phyloP scores from a whole-genome alignment of 129 eudicot species.

The Logfia minima region DNA sequence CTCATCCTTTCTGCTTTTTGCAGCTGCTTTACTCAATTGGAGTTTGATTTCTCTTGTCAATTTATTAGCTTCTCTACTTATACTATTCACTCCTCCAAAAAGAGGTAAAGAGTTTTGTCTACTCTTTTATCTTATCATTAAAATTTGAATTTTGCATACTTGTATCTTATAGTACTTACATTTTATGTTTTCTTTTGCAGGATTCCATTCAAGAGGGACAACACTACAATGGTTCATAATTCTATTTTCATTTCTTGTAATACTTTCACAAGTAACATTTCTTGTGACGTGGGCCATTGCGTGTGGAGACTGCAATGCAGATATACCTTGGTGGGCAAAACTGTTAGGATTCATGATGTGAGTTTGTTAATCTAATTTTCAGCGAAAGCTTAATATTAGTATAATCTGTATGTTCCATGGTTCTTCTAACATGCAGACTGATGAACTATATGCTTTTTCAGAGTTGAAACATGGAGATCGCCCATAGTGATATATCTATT shows the following conservation, averaged over 20 bases:
- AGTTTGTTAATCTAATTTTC: constrained; percentile 4
- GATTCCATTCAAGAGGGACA: constrained; percentile 34
- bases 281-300: constrained; percentile 41
- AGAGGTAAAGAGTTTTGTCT: constrained; percentile 51
- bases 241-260: constrained; percentile 38
- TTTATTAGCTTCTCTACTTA: constrained; percentile 62
- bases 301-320: constrained; percentile 36
- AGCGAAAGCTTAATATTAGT: constrained; percentile 1
- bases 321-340: constrained; percentile 49
- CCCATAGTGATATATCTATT: constrained; percentile 43
- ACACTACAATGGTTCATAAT: constrained; percentile 36
- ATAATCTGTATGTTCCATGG: neutral
- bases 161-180: neutral
- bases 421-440: neutral
- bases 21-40: constrained; percentile 93
- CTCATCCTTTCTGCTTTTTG: constrained; percentile 31
- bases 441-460: constrained; percentile 26
- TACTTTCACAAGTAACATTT: constrained; percentile 41
- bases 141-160: neutral
- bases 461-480: constrained; percentile 47
- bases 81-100: constrained; percentile 64
- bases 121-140: neutral
- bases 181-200: constrained; percentile 18
- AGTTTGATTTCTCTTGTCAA: constrained; percentile 74
- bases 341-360: constrained; percentile 52